Evolutionary conservation across 257 asterid species (phyloP).

Genomic region (Handroanthus guayacan): DNA sequence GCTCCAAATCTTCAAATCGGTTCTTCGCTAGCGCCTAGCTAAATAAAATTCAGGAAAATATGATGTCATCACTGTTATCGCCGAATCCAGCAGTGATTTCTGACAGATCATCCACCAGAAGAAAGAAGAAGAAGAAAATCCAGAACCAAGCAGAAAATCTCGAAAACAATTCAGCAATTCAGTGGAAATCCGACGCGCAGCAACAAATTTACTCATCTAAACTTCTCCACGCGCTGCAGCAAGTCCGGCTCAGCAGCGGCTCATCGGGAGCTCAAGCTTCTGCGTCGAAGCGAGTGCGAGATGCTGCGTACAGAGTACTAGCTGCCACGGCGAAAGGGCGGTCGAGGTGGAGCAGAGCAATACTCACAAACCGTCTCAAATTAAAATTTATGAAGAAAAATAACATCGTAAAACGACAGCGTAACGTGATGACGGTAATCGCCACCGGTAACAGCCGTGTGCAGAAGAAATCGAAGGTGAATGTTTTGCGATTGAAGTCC

Average conservation of each 20-base stretch:
- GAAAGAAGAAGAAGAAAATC: constrained; percentile 61
- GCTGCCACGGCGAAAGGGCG: constrained; percentile 90
- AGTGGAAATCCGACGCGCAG: constrained; percentile 84
- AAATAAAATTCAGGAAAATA: constrained; percentile 16
- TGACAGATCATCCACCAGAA: constrained; percentile 59
- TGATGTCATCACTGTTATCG: constrained; percentile 52
- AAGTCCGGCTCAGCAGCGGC: constrained; percentile 51
- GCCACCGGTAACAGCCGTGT: constrained; percentile 55
- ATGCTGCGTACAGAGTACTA: constrained; percentile 76
- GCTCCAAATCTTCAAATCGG: constrained; percentile 37
- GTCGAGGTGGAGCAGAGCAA: constrained; percentile 94
- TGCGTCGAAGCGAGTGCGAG: constrained; percentile 67
- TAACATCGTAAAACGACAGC: constrained; percentile 54
- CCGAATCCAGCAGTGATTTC: constrained; percentile 57
- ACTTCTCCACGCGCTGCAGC: constrained; percentile 84
- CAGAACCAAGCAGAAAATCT: constrained; percentile 39
- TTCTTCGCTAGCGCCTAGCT: too few species aligned
- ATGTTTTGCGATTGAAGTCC: constrained; percentile 63
- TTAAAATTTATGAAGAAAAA: constrained; percentile 78
- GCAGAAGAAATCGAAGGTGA: constrained; percentile 70
- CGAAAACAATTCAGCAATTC: constrained; percentile 32
- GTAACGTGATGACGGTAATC: constrained; percentile 47
- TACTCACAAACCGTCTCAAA: constrained; percentile 72
- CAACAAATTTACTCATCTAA: constrained; percentile 85
- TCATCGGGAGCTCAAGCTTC: constrained; percentile 41